Percentiles rank a stretch among this genome's conserved stretches.
phyloP scores from a whole-genome alignment of 805 yeast genomes.

The Blastobotrys parvus region DNA sequence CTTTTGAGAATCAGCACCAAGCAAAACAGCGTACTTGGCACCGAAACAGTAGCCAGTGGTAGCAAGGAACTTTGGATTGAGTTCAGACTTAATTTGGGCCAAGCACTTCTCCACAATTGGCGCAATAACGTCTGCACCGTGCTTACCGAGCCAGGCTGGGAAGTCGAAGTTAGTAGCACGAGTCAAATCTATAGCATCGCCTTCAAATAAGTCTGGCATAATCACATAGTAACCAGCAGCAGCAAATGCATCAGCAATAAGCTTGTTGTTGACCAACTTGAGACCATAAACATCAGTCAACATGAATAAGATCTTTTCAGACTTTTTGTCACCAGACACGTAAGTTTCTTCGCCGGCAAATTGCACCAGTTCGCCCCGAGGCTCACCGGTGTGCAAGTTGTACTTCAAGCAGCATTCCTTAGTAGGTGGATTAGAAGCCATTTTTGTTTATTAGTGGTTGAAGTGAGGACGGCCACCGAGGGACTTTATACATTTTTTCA shows the following conservation, averaged over 20 bases:
- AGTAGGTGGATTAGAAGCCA: conserved; percentile 29
- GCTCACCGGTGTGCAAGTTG: conserved; percentile 5
- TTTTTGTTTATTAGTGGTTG: conserved; percentile 11
- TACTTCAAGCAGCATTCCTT: conserved; percentile 29
- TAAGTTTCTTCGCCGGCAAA: conserved; percentile 35
- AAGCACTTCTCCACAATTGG: conserved; percentile 45
- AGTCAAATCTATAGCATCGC: conserved; percentile 35
- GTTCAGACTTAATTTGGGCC: conserved; percentile 34
- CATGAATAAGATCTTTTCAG: conserved; percentile 46
- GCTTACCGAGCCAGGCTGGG: conserved; percentile 45
- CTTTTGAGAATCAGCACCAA: conserved; percentile 31
- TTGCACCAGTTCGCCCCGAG: conserved; percentile 20
- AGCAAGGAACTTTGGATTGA: conserved; percentile 41
- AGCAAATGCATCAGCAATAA: conserved; percentile 47
- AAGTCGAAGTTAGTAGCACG: conserved; percentile 19
- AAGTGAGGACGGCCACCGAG: no score
- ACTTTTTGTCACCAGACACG: conserved; percentile 38
- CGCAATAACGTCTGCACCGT: conserved; percentile 39
- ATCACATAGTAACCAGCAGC: conserved; percentile 54
- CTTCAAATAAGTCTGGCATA: conserved; percentile 66
- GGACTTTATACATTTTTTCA: no score
- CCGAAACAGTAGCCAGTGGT: conserved; percentile 82
- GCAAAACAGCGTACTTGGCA: conserved; percentile 57
- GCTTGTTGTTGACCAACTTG: conserved; percentile 44
- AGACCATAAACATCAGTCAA: conserved; percentile 64